These are phyloP conservation scores for Globisporangium nunn DNA, from an alignment of 352 stramenopile genomes.

Conservation along the genomic window DNA sequence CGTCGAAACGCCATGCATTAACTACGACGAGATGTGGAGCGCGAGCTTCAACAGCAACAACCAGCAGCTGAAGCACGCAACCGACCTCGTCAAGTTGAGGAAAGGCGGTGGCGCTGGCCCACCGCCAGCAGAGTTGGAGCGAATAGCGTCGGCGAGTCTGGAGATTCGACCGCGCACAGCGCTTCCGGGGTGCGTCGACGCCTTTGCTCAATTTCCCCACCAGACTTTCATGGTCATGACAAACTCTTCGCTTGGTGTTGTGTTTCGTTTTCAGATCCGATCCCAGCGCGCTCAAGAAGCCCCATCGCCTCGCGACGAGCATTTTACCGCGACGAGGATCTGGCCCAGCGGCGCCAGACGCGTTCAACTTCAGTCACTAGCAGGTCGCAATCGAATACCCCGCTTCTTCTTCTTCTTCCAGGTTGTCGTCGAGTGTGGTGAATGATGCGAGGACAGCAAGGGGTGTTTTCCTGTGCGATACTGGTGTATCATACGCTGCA, in stretches of 20 bases:
- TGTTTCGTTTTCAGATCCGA: neutral
- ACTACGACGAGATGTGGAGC: constrained; percentile 69
- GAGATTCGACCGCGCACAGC: constrained; percentile 19
- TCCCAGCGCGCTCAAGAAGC: constrained; percentile 17
- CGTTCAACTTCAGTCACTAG: constrained; percentile 1
- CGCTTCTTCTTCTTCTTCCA: too few species aligned
- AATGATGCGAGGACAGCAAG: too few species aligned
- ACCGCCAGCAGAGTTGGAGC: constrained; percentile 13
- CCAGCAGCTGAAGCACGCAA: constrained; percentile 6
- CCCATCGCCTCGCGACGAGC: constrained; percentile 24
- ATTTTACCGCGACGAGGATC: constrained; percentile 21
- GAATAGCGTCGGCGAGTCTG: constrained; percentile 21
- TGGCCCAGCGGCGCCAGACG: neutral
- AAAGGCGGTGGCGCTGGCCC: neutral
- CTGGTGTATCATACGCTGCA: too few species aligned
- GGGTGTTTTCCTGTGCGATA: too few species aligned
- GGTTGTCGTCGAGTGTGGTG: too few species aligned
- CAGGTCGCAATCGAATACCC: too few species aligned
- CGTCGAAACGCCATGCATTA: constrained; percentile 8
- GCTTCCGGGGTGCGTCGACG: constrained; percentile 2
- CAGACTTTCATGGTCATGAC: neutral
- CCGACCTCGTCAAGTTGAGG: constrained; percentile 5
- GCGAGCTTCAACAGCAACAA: constrained; percentile 31
- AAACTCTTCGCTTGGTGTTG: too few species aligned
- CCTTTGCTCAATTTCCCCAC: neutral